Evolutionary conservation across 192 early-diverging fungal genomes (phyloP).

Genomic region (Coemansia sp.): DNA sequence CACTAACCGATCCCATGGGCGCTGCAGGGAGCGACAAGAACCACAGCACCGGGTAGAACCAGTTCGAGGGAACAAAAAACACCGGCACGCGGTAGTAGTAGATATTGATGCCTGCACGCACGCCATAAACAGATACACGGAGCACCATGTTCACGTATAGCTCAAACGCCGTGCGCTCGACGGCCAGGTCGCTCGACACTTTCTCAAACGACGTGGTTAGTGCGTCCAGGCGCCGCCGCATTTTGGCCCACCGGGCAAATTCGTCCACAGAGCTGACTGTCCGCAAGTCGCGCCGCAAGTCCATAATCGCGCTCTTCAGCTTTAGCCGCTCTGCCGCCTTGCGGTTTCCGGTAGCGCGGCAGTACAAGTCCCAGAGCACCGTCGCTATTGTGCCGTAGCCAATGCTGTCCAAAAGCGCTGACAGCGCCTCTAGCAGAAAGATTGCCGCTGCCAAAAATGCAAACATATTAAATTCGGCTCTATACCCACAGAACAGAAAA

Average conservation of each 20-base stretch:
- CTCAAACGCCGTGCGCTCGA: constrained; percentile 71
- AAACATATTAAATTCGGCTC: constrained; percentile 5
- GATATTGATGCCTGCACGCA: constrained; percentile 61
- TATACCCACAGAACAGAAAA: constrained; percentile 29
- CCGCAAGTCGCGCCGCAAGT: constrained; percentile 62
- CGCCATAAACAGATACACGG: constrained; percentile 61
- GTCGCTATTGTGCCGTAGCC: constrained; percentile 56
- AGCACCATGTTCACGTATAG: constrained; percentile 71
- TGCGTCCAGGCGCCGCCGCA: constrained; percentile 76
- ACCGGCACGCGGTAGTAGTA: constrained; percentile 68
- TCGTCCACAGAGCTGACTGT: constrained; percentile 78
- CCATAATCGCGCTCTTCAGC: constrained; percentile 62
- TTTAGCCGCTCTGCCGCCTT: constrained; percentile 54
- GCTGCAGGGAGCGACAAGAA: constrained; percentile 71
- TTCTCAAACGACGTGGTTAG: constrained; percentile 67
- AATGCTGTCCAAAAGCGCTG: constrained; percentile 57
- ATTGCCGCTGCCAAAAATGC: constrained; percentile 59
- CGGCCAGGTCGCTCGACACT: constrained; percentile 59
- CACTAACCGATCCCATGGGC: constrained; percentile 75
- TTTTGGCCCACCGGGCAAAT: constrained; percentile 91
- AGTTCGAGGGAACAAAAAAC: constrained; percentile 72
- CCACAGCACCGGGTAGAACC: constrained; percentile 73
- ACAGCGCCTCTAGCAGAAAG: constrained; percentile 61
- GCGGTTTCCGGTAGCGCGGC: constrained; percentile 32
- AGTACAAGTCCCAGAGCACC: constrained; percentile 39